Conservation (phyloP, 305 asterid species). For the Caryopteris hybrid region DNA sequence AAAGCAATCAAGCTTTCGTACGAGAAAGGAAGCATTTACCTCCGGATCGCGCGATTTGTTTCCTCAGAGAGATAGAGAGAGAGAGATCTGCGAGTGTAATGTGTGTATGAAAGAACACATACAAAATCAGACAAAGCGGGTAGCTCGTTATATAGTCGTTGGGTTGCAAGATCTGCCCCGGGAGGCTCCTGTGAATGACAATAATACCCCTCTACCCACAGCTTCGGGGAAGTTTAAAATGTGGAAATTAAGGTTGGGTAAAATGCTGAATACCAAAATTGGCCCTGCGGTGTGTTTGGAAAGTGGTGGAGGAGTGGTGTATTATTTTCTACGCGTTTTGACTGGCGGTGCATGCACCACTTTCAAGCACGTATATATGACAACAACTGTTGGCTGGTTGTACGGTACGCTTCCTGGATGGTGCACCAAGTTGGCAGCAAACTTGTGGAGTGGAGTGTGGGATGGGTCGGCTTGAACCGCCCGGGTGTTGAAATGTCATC, state of each 20-base stretch:
- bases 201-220: constrained; percentile 13
- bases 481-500: constrained; percentile 9
- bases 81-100: constrained; percentile 24
- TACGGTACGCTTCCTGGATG: constrained; percentile 22
- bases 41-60: constrained; percentile 27
- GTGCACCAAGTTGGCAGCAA: constrained; percentile 11
- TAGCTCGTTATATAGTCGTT: constrained; percentile 40
- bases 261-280: background rate
- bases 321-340: constrained; percentile 19
- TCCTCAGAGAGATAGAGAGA: constrained; percentile 16
- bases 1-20: background rate
- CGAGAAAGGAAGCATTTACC: constrained; percentile 23
- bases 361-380: constrained; percentile 9
- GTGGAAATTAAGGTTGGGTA: background rate
- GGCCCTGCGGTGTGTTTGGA: constrained; percentile 4
- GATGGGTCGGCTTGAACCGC: constrained; percentile 14
- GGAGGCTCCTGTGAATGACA: background rate
- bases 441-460: background rate
- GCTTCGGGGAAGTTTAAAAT: constrained; percentile 20
- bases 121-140: constrained; percentile 38
- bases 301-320: constrained; percentile 13
- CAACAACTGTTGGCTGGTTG: constrained; percentile 3
- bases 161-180: constrained; percentile 23
- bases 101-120: constrained; percentile 21
- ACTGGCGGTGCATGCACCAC: constrained; percentile 27